These are phyloP conservation scores for Sugiyamaella americana DNA, from an alignment of 805 yeast genomes.

Conservation along the genomic window DNA sequence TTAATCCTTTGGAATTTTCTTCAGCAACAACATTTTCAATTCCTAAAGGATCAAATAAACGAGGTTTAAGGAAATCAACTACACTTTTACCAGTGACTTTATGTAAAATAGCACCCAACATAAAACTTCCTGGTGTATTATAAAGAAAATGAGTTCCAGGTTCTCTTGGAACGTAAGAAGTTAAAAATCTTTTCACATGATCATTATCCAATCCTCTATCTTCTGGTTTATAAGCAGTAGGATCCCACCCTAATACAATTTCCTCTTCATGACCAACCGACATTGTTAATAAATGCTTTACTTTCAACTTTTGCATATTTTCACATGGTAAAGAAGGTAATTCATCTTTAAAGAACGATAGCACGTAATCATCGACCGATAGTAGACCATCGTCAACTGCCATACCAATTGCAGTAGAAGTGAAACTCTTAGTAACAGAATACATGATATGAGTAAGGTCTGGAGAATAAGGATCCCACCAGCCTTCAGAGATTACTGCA, in stretches of 20 bases:
- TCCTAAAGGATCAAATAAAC: constrained; percentile 15
- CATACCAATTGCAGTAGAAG: constrained; percentile 14
- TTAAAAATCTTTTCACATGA: constrained; percentile 10
- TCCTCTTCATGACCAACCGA: constrained; percentile 12
- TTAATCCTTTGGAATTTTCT: constrained; percentile 5
- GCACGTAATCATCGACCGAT: constrained; percentile 9
- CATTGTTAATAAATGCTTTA: constrained; percentile 14
- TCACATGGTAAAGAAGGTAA: constrained; percentile 12
- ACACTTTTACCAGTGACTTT: constrained; percentile 12
- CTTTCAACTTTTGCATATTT: constrained; percentile 10
- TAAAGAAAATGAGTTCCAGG: constrained; percentile 16
- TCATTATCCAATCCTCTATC: constrained; percentile 1
- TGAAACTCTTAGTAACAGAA: constrained; percentile 13
- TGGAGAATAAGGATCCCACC: constrained; percentile 13
- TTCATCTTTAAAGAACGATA: constrained; percentile 7
- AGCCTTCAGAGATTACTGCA: constrained; percentile 25
- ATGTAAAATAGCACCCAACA: constrained; percentile 14
- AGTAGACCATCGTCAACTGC: constrained; percentile 16
- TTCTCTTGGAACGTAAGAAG: constrained; percentile 10
- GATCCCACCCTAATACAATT: constrained; percentile 6
- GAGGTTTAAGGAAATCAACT: constrained; percentile 11
- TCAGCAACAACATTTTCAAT: constrained; percentile 11
- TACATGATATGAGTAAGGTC: constrained; percentile 10
- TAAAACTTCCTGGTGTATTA: constrained; percentile 12
- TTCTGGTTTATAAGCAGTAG: background rate